Evolutionary conservation across 2,329 filamentous ascomycete species (phyloP).

Genomic region (Scorias spongiosa): DNA sequence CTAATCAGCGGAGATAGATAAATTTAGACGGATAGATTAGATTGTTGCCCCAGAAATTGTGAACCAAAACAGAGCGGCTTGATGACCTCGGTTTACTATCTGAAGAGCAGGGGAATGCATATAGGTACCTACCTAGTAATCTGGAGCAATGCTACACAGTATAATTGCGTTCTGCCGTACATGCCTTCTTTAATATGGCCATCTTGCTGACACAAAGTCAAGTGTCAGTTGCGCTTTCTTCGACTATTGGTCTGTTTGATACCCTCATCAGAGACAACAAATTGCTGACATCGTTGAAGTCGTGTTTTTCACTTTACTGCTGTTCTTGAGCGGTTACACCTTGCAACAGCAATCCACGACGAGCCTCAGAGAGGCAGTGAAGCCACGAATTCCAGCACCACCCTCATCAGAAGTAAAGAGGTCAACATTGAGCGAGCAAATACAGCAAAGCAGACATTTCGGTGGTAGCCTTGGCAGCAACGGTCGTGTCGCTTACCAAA

Average conservation of each 20-base stretch:
- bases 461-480: conserved; percentile 4
- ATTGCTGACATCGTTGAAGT: conserved; percentile 27
- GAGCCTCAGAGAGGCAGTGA: conserved; percentile 60
- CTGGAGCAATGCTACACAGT: too few relatives aligned
- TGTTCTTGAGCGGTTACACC: conserved; percentile 78
- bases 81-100: too few relatives aligned
- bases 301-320: conserved; percentile 59
- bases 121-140: too few relatives aligned
- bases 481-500: conserved; percentile 14
- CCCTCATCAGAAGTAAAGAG: conserved; percentile 11
- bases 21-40: too few relatives aligned
- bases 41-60: too few relatives aligned
- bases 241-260: conserved; percentile 22
- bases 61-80: too few relatives aligned
- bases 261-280: too few relatives aligned
- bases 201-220: conserved; percentile 41
- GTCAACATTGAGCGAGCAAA: conserved; percentile 2
- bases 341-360: conserved; percentile 75
- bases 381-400: conserved; percentile 32
- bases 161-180: too few relatives aligned
- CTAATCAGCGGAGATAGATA: too few relatives aligned
- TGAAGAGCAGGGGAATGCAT: too few relatives aligned
- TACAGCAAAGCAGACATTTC: conserved; percentile 16
- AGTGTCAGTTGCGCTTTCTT: conserved; percentile 53
- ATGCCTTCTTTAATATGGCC: background rate